Evolutionary conservation across 2,329 filamentous ascomycete species (phyloP).

Genomic region (Fusarium udum): DNA sequence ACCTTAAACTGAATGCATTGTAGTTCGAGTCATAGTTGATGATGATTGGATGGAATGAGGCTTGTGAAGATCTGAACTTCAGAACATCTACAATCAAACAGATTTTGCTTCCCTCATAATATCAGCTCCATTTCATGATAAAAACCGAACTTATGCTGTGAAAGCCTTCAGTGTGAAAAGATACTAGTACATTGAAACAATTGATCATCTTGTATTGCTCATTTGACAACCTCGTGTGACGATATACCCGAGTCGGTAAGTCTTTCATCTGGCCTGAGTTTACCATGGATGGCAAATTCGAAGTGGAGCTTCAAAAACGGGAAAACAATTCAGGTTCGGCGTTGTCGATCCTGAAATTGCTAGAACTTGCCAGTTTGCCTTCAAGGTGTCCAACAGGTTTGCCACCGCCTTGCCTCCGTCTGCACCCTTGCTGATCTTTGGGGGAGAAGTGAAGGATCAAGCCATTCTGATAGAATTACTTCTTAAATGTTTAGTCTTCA

Average conservation of each 20-base stretch:
- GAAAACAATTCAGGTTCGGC: background rate
- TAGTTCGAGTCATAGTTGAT: background rate
- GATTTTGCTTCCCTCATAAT: background rate
- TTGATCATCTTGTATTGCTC: background rate
- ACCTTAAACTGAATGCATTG: background rate
- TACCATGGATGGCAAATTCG: background rate
- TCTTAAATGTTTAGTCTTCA: too few species aligned
- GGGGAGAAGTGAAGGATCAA: background rate
- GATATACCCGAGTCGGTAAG: background rate
- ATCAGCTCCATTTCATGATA: background rate
- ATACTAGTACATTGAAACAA: background rate
- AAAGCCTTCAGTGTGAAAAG: background rate
- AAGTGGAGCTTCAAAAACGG: background rate
- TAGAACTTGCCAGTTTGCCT: slow-evolving; percentile 6
- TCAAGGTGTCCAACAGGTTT: background rate
- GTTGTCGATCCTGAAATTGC: slow-evolving; percentile 6
- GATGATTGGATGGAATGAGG: slow-evolving; percentile 11
- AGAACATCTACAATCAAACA: background rate
- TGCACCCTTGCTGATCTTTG: background rate
- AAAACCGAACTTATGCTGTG: background rate
- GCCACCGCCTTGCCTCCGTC: slow-evolving; percentile 24
- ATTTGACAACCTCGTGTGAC: slow-evolving; percentile 29
- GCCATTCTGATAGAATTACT: background rate
- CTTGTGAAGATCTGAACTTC: background rate
- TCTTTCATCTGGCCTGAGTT: background rate